Percentiles rank a stretch among this genome's conserved stretches.
Conservation (phyloP, 148 eudicot genomes). For the Cornus suecica region DNA sequence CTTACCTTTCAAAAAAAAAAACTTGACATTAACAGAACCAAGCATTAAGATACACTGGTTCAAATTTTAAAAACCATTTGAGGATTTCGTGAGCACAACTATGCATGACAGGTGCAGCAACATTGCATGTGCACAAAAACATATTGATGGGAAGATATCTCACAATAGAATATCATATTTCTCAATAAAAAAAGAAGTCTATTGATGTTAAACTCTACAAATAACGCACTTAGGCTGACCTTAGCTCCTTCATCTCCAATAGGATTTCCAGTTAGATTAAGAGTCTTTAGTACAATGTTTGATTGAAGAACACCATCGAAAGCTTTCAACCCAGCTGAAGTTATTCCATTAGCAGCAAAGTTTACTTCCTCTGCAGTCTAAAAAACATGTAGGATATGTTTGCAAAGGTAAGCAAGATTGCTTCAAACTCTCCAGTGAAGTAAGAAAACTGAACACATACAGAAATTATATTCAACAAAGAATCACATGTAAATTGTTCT, state of each 20-base stretch:
- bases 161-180: neutral
- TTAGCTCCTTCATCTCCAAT: conserved; percentile 94
- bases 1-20: too few relatives aligned
- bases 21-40: conserved; percentile 1
- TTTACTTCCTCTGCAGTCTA: conserved; percentile 87
- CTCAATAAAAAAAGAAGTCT: neutral
- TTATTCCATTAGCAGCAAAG: conserved; percentile 89
- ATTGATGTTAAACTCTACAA: neutral
- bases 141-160: neutral
- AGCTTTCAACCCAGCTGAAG: conserved; percentile 84
- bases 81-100: neutral
- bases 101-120: neutral
- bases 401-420: neutral
- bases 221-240: conserved; percentile 39
- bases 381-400: conserved; percentile 9
- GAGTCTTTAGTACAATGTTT: conserved; percentile 66
- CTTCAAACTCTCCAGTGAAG: neutral
- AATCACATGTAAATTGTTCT: neutral
- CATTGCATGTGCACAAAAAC: neutral
- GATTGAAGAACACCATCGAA: conserved; percentile 89
- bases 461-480: neutral
- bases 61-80: neutral
- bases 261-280: conserved; percentile 82
- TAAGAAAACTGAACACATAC: neutral
- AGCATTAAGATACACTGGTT: neutral